Percentiles rank a stretch among this genome's conserved stretches.
Evolutionary conservation across 1,139 yeast genomes (phyloP).

Genomic region (Hyphopichia fennica): DNA sequence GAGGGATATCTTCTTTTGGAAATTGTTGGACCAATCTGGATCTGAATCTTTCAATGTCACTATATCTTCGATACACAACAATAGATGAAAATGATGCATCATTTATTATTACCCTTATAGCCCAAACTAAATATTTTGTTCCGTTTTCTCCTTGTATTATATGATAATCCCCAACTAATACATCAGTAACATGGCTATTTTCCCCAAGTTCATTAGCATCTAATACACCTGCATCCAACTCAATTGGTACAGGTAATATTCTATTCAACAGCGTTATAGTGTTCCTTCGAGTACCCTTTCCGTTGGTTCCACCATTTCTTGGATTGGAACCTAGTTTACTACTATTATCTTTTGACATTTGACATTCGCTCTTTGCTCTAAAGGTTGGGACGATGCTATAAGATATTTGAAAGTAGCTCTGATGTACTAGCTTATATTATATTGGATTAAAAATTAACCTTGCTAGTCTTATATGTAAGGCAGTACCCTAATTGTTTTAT

Average conservation of each 20-base stretch:
- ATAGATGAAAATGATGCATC: constrained; percentile 49
- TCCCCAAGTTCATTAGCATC: constrained; percentile 28
- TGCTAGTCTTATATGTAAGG: no score
- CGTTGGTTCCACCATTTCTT: no score
- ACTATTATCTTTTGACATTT: neutral
- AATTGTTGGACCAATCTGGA: constrained; percentile 35
- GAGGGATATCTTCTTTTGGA: constrained; percentile 53
- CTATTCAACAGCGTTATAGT: constrained; percentile 27
- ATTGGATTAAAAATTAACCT: no score
- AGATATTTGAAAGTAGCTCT: no score
- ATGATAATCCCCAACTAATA: constrained; percentile 41
- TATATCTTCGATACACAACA: constrained; percentile 58
- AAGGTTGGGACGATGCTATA: no score
- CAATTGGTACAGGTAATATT: constrained; percentile 41
- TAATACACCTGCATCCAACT: constrained; percentile 29
- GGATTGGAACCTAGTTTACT: no score
- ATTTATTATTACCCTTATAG: constrained; percentile 42
- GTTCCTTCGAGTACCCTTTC: constrained; percentile 5
- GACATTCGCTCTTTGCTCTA: no score
- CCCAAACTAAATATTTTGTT: constrained; percentile 48
- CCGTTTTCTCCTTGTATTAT: constrained; percentile 37
- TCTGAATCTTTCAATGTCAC: constrained; percentile 59
- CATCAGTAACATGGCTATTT: constrained; percentile 35
- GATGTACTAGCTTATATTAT: no score
- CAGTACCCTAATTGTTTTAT: no score